Conservation (phyloP, 2,329 filamentous ascomycete genomes). For the Aureobasidium sp. region DNA sequence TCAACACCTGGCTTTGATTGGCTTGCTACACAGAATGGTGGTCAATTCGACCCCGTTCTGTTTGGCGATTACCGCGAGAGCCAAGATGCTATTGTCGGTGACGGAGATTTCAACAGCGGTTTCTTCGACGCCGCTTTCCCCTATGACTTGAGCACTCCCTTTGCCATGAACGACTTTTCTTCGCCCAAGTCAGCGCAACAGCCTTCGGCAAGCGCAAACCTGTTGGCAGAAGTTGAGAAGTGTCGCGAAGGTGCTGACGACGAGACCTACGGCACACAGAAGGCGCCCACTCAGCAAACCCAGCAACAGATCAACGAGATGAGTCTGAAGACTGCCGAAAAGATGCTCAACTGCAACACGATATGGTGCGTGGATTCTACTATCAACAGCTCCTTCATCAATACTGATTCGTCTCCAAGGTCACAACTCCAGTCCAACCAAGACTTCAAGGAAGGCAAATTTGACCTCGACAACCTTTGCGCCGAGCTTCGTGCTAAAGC, state of each 20-base stretch:
- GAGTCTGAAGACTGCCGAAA: constrained; percentile 37
- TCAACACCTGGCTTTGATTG: constrained; percentile 54
- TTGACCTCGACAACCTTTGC: constrained; percentile 89
- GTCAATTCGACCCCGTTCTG: constrained; percentile 82
- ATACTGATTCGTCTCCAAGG: constrained; percentile 53
- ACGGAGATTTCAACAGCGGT: constrained; percentile 62
- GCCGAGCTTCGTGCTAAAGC: constrained; percentile 91
- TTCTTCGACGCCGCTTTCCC: constrained; percentile 59
- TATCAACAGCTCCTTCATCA: background rate
- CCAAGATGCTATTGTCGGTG: constrained; percentile 69
- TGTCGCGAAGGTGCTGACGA: constrained; percentile 65
- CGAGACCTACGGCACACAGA: constrained; percentile 22
- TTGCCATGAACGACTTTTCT: constrained; percentile 47
- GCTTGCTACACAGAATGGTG: constrained; percentile 72
- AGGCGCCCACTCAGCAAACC: background rate
- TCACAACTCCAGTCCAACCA: constrained; percentile 82
- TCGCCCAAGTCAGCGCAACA: constrained; percentile 27
- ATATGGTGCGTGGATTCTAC: constrained; percentile 67
- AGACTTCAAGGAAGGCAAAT: constrained; percentile 81
- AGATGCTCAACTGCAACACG: constrained; percentile 77
- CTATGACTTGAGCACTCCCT: constrained; percentile 70
- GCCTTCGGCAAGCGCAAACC: constrained; percentile 40
- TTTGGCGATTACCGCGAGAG: constrained; percentile 91
- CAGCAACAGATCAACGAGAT: constrained; percentile 12
- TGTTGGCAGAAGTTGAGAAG: constrained; percentile 72